These are phyloP conservation scores for Ambrosia trifida DNA, from an alignment of 129 eudicot species.

Conservation along the genomic window DNA sequence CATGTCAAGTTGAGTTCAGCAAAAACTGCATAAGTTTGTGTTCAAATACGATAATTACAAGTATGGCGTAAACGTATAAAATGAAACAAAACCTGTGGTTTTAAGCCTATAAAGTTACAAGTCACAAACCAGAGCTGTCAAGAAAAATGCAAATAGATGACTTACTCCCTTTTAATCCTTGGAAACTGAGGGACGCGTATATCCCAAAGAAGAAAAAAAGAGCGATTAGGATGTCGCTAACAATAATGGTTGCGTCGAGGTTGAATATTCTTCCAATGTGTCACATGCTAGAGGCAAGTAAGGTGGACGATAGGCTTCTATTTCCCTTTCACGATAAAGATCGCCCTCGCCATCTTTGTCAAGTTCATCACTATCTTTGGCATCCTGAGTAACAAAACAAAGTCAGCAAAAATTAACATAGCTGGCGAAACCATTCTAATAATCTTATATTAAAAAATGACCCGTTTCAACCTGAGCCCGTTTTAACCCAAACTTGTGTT, in stretches of 20 bases:
- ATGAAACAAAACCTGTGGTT: background rate
- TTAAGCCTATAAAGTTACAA: background rate
- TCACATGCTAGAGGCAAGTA: constrained; percentile 42
- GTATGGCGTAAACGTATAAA: background rate
- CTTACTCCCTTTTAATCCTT: background rate
- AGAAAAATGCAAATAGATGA: background rate
- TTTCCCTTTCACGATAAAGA: constrained; percentile 41
- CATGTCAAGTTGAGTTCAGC: background rate
- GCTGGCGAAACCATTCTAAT: no score
- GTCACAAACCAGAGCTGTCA: background rate
- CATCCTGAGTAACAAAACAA: constrained; percentile 48
- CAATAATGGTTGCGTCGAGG: constrained; percentile 48
- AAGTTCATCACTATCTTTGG: constrained; percentile 64
- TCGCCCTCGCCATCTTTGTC: constrained; percentile 55
- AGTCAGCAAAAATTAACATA: background rate
- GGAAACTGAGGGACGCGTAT: background rate
- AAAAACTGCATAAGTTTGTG: background rate
- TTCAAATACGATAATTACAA: background rate
- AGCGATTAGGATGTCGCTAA: constrained; percentile 3
- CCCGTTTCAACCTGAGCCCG: no score
- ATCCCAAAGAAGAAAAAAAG: background rate
- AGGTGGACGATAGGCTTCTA: constrained; percentile 79
- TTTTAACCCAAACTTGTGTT: no score
- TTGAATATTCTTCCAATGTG: constrained; percentile 50
- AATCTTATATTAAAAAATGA: no score